These are phyloP conservation scores for Plasmodium berghei DNA, from an alignment of 169 alveolate species.

Conservation along the genomic window DNA sequence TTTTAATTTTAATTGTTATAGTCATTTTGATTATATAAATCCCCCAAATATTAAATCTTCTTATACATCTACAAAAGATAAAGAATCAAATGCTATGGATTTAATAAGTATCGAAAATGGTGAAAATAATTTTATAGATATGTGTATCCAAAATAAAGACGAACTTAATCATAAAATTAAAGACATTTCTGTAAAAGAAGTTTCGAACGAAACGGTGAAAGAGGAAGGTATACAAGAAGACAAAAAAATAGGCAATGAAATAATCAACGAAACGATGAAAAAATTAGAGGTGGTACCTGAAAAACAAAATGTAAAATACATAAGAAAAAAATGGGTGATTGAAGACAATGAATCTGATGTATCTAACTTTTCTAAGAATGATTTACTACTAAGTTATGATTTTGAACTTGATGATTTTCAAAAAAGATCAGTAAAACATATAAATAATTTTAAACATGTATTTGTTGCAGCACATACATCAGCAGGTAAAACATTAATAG, in stretches of 20 bases:
- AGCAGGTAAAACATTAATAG: conserved; percentile 99
- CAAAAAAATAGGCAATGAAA: not conserved
- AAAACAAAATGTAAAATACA: conserved; percentile 44
- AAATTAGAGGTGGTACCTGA: not conserved
- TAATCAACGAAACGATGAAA: not conserved
- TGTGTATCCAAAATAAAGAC: not conserved
- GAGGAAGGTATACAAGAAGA: not conserved
- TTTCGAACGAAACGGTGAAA: not conserved
- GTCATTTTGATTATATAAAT: conserved; percentile 32
- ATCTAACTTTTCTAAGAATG: conserved; percentile 49
- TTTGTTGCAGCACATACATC: conserved; percentile 99
- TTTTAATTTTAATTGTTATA: conserved; percentile 27
- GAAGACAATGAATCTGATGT: conserved; percentile 79
- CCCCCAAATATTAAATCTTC: conserved; percentile 26
- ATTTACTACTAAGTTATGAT: conserved; percentile 90
- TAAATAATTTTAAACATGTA: conserved; percentile 94
- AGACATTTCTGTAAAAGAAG: not conserved
- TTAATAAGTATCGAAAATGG: not conserved
- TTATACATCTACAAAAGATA: not conserved
- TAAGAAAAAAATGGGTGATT: conserved; percentile 85
- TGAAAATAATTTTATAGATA: not conserved
- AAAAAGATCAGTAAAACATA: conserved; percentile 95
- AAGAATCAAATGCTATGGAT: not conserved
- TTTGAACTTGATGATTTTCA: conserved; percentile 97
- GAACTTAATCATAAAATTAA: not conserved